phyloP scores from a whole-genome alignment of 768 basidiomycete species.

The Coprinellus aureogranulatus region DNA sequence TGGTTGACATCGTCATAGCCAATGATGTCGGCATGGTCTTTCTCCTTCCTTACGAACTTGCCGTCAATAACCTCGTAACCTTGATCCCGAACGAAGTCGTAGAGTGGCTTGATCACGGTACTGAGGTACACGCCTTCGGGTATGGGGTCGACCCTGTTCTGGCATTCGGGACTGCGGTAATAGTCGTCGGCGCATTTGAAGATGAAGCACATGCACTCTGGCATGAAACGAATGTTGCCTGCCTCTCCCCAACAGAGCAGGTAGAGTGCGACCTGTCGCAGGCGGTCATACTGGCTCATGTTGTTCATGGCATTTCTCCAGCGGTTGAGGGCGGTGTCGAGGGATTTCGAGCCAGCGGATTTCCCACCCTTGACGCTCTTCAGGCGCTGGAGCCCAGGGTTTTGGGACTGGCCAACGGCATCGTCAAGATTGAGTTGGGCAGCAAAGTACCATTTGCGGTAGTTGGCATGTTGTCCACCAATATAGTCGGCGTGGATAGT shows the following conservation, averaged over 20 bases:
- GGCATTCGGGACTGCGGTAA: constrained; percentile 96
- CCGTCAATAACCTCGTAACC: constrained; percentile 95
- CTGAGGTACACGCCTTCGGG: constrained; percentile 93
- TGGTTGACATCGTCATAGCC: constrained; percentile 99
- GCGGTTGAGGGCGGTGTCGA: constrained; percentile 89
- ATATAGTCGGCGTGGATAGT: constrained; percentile 99
- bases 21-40: constrained; percentile 91
- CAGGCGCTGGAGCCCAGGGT: constrained; percentile 87
- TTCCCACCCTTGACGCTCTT: constrained; percentile 71
- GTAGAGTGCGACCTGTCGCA: constrained; percentile 94
- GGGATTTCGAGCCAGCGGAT: constrained; percentile 64
- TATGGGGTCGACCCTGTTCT: constrained; percentile 88
- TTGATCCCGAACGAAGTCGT: constrained; percentile 94
- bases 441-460: constrained; percentile 99
- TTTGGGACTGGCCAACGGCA: constrained; percentile 92
- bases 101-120: constrained; percentile 89
- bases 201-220: constrained; percentile 97
- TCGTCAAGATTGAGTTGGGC: constrained; percentile 99
- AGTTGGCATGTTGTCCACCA: constrained; percentile 97
- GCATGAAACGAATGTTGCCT: constrained; percentile 94
- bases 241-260: constrained; percentile 98
- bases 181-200: constrained; percentile 99
- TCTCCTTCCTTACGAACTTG: constrained; percentile 91
- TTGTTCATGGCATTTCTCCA: constrained; percentile 99
- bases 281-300: constrained; percentile 98